These are phyloP conservation scores for Fusarium camptoceras DNA, from an alignment of 2,329 filamentous ascomycete genomes.

Conservation along the genomic window DNA sequence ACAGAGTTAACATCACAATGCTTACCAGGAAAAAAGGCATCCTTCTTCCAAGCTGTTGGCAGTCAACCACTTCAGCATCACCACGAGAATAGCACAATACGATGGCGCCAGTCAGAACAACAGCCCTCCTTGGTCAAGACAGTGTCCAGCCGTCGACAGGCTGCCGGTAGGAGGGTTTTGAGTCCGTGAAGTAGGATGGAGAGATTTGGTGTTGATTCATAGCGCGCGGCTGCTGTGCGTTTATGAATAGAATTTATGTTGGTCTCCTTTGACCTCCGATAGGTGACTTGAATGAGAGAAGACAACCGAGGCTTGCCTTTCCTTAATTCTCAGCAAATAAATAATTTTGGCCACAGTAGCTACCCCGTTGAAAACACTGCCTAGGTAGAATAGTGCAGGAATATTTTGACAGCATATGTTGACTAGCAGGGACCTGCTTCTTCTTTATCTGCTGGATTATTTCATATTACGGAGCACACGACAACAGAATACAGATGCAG, in stretches of 20 bases:
- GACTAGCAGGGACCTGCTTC: neutral
- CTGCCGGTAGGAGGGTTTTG: neutral
- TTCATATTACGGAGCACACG: too few species aligned
- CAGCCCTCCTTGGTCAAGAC: neutral
- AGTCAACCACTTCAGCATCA: neutral
- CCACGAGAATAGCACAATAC: neutral
- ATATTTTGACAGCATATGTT: neutral
- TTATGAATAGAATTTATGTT: neutral
- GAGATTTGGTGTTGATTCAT: neutral
- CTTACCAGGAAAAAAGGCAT: neutral
- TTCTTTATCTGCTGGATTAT: too few species aligned
- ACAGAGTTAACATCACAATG: neutral
- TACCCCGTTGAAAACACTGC: neutral
- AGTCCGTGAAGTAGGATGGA: neutral
- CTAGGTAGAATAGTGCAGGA: neutral
- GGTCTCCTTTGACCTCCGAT: neutral
- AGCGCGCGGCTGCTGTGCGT: neutral
- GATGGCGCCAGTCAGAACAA: neutral
- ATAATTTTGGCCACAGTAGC: neutral
- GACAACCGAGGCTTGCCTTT: neutral
- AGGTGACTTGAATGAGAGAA: neutral
- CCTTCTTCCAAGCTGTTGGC: neutral
- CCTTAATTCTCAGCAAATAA: neutral
- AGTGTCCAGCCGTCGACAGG: neutral
- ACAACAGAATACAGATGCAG: neutral